Percentiles rank a stretch among this genome's conserved stretches.
phyloP scores from a whole-genome alignment of 169 alveolate genomes.

The Pseudocohnilembus persalinus region DNA sequence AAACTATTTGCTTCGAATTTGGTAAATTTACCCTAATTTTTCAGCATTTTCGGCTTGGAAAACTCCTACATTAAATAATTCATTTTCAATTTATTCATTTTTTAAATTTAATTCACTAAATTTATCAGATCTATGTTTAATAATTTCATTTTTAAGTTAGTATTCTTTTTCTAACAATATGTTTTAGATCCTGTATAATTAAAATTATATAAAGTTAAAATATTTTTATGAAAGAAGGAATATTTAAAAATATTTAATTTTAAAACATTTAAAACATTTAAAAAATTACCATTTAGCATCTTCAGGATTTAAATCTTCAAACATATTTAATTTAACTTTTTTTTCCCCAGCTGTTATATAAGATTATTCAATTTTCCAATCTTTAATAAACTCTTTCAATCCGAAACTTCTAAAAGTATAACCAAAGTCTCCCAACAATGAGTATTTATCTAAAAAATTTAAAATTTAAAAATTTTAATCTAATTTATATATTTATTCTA shows the following conservation, averaged over 20 bases:
- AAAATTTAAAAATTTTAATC: not conserved
- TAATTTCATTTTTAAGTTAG: slow-evolving; percentile 5
- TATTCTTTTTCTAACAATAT: slow-evolving; percentile 12
- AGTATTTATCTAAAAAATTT: slow-evolving; percentile 7
- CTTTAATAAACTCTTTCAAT: slow-evolving; percentile 23
- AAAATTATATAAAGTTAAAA: too few species aligned
- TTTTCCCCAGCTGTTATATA: slow-evolving; percentile 23
- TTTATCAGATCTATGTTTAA: slow-evolving; percentile 16
- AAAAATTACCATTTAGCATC: slow-evolving; percentile 22
- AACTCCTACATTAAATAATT: not conserved
- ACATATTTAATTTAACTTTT: slow-evolving; percentile 26
- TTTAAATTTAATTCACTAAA: slow-evolving; percentile 8
- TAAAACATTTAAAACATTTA: not conserved
- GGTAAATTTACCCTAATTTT: not conserved
- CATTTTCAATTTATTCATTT: slow-evolving; percentile 15
- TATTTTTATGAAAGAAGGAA: not conserved
- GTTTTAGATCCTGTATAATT: slow-evolving; percentile 5
- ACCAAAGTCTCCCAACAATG: slow-evolving; percentile 44
- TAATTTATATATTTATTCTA: not conserved
- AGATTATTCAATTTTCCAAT: slow-evolving; percentile 15
- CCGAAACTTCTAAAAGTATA: slow-evolving; percentile 35
- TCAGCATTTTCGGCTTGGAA: slow-evolving; percentile 7
- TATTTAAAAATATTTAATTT: not conserved
- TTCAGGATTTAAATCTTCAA: slow-evolving; percentile 28
- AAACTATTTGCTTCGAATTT: not conserved